Percentiles rank a stretch among this genome's conserved stretches.
These are phyloP conservation scores for Eutrema yunnanense DNA, from an alignment of 345 rosid species.

Conservation along the genomic window DNA sequence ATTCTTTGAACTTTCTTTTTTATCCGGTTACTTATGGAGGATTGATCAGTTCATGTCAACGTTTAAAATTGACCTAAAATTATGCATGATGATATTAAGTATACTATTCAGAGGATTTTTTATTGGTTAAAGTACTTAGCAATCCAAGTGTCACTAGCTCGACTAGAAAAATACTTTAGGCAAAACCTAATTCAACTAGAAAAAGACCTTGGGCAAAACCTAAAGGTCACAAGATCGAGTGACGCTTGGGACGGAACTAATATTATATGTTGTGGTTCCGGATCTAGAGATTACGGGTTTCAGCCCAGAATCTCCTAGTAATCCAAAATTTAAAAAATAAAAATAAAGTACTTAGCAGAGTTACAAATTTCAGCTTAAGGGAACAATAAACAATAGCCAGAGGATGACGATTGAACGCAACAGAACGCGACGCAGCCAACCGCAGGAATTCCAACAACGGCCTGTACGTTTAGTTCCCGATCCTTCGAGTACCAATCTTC, in stretches of 20 bases:
- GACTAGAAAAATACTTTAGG: too few relatives aligned
- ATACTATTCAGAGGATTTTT: constrained; percentile 1
- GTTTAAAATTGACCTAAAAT: not conserved
- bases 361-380: not conserved
- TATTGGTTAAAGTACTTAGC: not conserved
- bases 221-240: too few relatives aligned
- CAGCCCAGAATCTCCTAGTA: too few relatives aligned
- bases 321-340: too few relatives aligned
- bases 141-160: too few relatives aligned
- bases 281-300: too few relatives aligned
- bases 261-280: too few relatives aligned
- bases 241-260: too few relatives aligned
- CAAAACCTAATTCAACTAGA: too few relatives aligned
- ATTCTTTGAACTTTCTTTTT: not conserved
- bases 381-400: not conserved
- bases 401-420: not conserved
- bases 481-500: not conserved
- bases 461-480: not conserved
- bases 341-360: not conserved
- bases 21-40: not conserved
- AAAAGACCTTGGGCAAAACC: too few relatives aligned
- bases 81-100: not conserved
- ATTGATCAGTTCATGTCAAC: not conserved
- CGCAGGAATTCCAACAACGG: not conserved
- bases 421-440: not conserved